A percentile compares a stretch with the other conserved stretches of the same genome.
Conservation (phyloP, 148 eudicot species). For the Rhododendron ovatum region DNA sequence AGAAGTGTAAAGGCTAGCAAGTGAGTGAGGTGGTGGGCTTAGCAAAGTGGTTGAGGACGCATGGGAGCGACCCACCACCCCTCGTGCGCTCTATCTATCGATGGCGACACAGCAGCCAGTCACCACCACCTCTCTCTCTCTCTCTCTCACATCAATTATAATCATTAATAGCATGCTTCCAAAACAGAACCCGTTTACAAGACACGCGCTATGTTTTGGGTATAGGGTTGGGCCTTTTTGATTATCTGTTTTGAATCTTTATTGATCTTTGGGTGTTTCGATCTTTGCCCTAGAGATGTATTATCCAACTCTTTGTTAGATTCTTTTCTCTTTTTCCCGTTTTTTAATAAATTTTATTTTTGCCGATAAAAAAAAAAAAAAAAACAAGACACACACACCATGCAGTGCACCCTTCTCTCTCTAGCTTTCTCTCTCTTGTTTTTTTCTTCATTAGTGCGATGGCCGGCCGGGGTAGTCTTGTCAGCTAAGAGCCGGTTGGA, state of each 20-base stretch:
- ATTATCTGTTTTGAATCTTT: too few relatives aligned
- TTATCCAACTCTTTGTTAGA: too few relatives aligned
- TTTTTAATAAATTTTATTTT: too few relatives aligned
- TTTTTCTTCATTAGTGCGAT: slow-evolving; percentile 21
- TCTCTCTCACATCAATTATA: slow-evolving; percentile 19
- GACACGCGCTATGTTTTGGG: background rate
- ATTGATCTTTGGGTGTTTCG: too few relatives aligned
- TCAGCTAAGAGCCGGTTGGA: slow-evolving; percentile 15
- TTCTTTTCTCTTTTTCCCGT: too few relatives aligned
- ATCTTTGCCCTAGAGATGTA: too few relatives aligned
- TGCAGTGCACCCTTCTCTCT: background rate
- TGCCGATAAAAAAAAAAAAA: background rate
- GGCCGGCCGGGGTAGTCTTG: slow-evolving; percentile 31
- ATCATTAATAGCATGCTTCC: slow-evolving; percentile 63
- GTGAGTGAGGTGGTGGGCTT: background rate
- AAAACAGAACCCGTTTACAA: slow-evolving; percentile 23
- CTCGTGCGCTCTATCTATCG: slow-evolving; percentile 51
- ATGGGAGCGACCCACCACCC: slow-evolving; percentile 28
- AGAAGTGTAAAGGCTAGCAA: slow-evolving; percentile 10
- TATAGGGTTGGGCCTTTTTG: too few relatives aligned
- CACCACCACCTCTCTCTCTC: background rate
- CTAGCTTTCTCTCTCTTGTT: slow-evolving; percentile 13
- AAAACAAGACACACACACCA: background rate
- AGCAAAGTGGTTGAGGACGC: background rate
- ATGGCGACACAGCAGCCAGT: slow-evolving; percentile 17